Conservation (phyloP, 768 basidiomycete genomes). For the Lyophyllum atratum region DNA sequence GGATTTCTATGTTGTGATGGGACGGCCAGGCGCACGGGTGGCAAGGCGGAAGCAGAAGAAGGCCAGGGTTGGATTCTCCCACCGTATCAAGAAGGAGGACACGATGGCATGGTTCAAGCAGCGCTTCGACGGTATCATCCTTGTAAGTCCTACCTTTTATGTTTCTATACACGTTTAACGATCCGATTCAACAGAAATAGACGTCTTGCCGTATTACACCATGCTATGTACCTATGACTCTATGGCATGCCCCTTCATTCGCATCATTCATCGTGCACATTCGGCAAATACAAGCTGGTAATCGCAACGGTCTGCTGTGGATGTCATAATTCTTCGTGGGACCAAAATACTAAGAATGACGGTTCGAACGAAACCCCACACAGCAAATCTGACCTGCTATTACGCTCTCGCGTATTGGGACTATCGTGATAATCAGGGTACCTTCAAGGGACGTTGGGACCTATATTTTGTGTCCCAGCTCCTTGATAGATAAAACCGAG, state of each 20-base stretch:
- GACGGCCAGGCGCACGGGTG: conserved; percentile 90
- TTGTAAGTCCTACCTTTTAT: conserved; percentile 51
- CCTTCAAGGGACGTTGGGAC: too few species aligned
- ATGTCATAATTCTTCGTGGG: not conserved
- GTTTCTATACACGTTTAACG: not conserved
- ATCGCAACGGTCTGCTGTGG: not conserved
- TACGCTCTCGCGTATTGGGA: too few species aligned
- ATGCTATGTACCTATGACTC: conserved; percentile 24
- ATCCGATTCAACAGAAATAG: conserved; percentile 21
- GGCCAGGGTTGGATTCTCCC: conserved; percentile 82
- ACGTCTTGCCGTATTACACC: conserved; percentile 3
- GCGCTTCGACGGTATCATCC: conserved; percentile 96
- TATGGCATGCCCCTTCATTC: conserved; percentile 21
- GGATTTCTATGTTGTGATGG: conserved; percentile 99
- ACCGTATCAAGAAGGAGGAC: conserved; percentile 95
- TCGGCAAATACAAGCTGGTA: conserved; percentile 7
- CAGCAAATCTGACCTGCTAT: too few species aligned
- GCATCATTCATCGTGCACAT: conserved; percentile 11
- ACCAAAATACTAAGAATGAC: not conserved
- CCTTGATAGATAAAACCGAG: too few species aligned
- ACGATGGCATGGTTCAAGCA: conserved; percentile 99
- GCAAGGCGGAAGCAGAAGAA: conserved; percentile 89
- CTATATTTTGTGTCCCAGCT: too few species aligned
- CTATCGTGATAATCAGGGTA: too few species aligned
- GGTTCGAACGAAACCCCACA: too few species aligned